Percentiles rank a stretch among this genome's conserved stretches.
phyloP scores from a whole-genome alignment of 106 monocot genomes.

The Allium fistulosum region DNA sequence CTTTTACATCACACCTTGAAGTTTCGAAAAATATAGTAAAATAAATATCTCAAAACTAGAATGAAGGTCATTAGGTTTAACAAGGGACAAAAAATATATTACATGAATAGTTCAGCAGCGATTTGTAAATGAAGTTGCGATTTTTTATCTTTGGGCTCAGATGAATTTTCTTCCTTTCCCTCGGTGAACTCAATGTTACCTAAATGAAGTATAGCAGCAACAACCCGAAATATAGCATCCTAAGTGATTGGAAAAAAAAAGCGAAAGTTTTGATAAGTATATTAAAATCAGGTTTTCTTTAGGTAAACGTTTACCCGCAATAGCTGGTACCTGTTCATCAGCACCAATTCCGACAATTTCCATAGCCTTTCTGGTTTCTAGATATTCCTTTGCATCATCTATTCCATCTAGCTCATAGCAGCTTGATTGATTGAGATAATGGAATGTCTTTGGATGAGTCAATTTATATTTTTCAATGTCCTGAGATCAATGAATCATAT shows the following conservation, averaged over 20 bases:
- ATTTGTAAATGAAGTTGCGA: conserved; percentile 42
- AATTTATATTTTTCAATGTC: conserved; percentile 40
- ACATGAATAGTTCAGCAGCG: conserved; percentile 61
- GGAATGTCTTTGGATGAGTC: conserved; percentile 43
- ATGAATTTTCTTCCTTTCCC: conserved; percentile 44
- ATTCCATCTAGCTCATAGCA: conserved; percentile 40
- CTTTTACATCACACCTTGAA: conserved; percentile 41
- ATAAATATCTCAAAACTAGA: too few relatives aligned
- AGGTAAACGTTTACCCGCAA: too few relatives aligned
- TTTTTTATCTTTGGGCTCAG: conserved; percentile 44
- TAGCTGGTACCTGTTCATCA: conserved; percentile 30
- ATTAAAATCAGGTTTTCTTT: too few relatives aligned
- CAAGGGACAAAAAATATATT: not conserved
- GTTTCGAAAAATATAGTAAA: not conserved
- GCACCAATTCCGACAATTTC: conserved; percentile 48
- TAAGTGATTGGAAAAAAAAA: conserved; percentile 3
- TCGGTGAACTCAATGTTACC: conserved; percentile 53
- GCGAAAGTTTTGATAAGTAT: too few relatives aligned
- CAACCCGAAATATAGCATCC: conserved; percentile 53
- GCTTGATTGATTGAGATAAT: conserved; percentile 48
- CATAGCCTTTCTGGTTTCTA: conserved; percentile 53
- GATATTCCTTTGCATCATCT: conserved; percentile 45
- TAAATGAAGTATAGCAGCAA: conserved; percentile 60
- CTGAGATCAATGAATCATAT: conserved; percentile 2
- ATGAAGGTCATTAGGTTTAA: too few relatives aligned